Conservation (phyloP, 2,329 filamentous ascomycete genomes). For the Diaporthe amygdali region DNA sequence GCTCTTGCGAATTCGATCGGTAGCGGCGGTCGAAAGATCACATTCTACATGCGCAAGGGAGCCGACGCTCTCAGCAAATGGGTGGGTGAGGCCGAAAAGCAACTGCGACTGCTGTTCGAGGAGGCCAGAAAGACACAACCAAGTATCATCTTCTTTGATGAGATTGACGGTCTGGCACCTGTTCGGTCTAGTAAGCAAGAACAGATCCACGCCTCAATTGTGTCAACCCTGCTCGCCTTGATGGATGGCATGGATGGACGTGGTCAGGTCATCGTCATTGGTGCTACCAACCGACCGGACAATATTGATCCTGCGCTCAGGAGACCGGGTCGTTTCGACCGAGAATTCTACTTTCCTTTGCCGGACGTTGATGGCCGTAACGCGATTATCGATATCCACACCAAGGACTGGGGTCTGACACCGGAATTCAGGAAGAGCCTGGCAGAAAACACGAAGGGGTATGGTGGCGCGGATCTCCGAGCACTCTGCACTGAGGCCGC, state of each 20-base stretch:
- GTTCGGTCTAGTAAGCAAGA: conserved; percentile 98
- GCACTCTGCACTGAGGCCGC: conserved; percentile 96
- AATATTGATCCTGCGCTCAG: conserved; percentile 96
- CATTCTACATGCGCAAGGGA: conserved; percentile 99
- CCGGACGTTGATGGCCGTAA: conserved; percentile 81
- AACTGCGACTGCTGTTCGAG: conserved; percentile 91
- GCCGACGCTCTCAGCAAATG: conserved; percentile 98
- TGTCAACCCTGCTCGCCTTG: conserved; percentile 88
- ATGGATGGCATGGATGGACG: conserved; percentile 99
- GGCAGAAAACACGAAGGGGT: conserved; percentile 90
- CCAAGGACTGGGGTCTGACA: conserved; percentile 87
- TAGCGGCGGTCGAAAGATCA: conserved; percentile 89
- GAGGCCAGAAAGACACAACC: conserved; percentile 95
- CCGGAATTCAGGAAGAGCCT: conserved; percentile 81
- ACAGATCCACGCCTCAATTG: conserved; percentile 97
- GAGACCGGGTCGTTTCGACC: conserved; percentile 90
- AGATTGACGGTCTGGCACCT: conserved; percentile 95
- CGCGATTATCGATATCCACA: conserved; percentile 93
- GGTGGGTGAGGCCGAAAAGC: conserved; percentile 97
- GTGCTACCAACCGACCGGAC: conserved; percentile 96
- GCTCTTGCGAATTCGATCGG: conserved; percentile 91
- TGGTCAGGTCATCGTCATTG: conserved; percentile 97
- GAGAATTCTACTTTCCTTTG: conserved; percentile 97
- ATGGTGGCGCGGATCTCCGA: conserved; percentile 92
- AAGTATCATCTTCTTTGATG: conserved; percentile 99